phyloP scores from a whole-genome alignment of 139 green algal genomes.

The Ettlia oleoabundans region DNA sequence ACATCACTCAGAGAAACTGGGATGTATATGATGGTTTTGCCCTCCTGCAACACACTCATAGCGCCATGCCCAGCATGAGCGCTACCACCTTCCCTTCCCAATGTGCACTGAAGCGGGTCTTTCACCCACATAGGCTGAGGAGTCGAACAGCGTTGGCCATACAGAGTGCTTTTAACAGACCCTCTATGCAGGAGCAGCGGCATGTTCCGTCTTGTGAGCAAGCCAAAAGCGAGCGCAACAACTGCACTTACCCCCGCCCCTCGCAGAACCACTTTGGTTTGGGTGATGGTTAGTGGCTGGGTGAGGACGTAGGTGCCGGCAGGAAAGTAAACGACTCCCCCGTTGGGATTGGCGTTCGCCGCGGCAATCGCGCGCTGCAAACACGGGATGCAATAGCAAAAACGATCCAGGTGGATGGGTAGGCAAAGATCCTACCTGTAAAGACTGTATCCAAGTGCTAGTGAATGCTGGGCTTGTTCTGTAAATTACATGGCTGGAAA shows the following conservation, averaged over 20 bases:
- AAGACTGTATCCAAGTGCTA: too few species aligned
- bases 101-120: too few species aligned
- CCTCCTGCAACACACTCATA: background rate
- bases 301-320: background rate
- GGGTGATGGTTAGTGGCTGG: slow-evolving; percentile 1
- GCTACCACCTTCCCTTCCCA: too few species aligned
- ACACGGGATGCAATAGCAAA: background rate
- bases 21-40: slow-evolving; percentile 10
- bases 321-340: slow-evolving; percentile 1
- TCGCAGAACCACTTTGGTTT: slow-evolving; percentile 2
- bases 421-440: too few species aligned
- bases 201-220: too few species aligned
- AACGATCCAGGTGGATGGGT: background rate
- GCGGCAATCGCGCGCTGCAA: background rate
- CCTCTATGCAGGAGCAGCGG: too few species aligned
- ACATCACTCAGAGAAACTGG: background rate
- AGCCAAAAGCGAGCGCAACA: too few species aligned
- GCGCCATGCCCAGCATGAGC: too few species aligned
- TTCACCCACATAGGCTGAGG: too few species aligned
- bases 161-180: too few species aligned
- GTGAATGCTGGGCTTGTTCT: too few species aligned
- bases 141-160: too few species aligned
- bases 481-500: background rate
- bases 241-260: slow-evolving; percentile 3
- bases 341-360: background rate